A percentile compares a stretch with the other conserved stretches of the same genome.
Conservation (phyloP, 345 rosid genomes). For the Mallotus nudiflorus region DNA sequence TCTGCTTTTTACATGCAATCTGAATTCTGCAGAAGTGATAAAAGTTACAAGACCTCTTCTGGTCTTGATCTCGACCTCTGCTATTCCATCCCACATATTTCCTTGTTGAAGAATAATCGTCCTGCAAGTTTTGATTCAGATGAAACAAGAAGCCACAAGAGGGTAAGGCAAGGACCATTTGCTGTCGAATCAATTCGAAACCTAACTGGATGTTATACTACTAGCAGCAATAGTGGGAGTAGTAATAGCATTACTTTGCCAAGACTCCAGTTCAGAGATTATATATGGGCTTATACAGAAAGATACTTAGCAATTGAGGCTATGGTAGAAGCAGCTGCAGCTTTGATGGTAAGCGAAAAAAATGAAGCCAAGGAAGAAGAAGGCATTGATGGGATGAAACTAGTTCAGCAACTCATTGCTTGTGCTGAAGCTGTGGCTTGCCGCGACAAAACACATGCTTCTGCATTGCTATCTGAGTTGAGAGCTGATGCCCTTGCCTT, state of each 20-base stretch:
- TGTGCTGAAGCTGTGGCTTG: constrained; percentile 65
- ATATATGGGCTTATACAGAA: constrained; percentile 42
- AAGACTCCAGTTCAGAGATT: constrained; percentile 44
- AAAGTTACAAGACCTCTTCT: not conserved
- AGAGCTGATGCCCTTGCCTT: constrained; percentile 41
- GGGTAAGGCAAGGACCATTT: constrained; percentile 25
- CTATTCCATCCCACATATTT: not conserved
- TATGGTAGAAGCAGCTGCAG: constrained; percentile 41
- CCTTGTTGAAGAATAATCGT: not conserved
- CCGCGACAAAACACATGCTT: constrained; percentile 46
- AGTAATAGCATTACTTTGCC: constrained; percentile 27
- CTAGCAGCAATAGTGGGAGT: not conserved
- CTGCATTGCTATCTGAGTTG: constrained; percentile 44
- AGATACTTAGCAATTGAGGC: constrained; percentile 46
- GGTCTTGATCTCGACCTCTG: constrained; percentile 28
- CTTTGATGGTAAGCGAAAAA: constrained; percentile 4
- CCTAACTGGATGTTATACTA: not conserved
- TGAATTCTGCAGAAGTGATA: constrained; percentile 8
- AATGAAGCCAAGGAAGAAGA: constrained; percentile 23
- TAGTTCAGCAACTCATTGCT: constrained; percentile 51
- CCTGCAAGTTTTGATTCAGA: constrained; percentile 2
- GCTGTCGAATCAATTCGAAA: not conserved
- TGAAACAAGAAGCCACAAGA: constrained; percentile 27
- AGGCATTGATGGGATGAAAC: constrained; percentile 38
- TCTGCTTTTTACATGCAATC: constrained; percentile 14